phyloP scores from a whole-genome alignment of 2,329 filamentous ascomycete species.

The Dendrostoma leiphaemia region DNA sequence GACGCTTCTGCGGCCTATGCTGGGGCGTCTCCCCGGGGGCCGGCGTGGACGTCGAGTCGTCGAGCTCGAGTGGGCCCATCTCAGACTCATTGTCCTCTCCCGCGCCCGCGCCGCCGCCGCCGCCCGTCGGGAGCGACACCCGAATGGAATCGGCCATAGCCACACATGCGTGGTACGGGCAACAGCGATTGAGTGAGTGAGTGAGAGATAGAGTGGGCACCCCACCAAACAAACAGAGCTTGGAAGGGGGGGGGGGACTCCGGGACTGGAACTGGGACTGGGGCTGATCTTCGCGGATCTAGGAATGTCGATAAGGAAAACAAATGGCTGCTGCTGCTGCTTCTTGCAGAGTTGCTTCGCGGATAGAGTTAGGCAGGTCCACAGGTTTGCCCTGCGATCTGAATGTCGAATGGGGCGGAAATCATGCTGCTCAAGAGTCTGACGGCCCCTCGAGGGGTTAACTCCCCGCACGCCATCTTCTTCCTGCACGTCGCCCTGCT shows the following conservation, averaged over 20 bases:
- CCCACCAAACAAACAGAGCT: too few species aligned
- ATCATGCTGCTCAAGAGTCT: conserved; percentile 3
- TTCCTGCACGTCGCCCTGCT: background rate
- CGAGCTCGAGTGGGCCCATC: conserved; percentile 1
- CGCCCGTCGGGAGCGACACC: conserved; percentile 12
- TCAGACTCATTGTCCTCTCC: conserved; percentile 9
- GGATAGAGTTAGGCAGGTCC: conserved; percentile 11
- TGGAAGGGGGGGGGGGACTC: too few species aligned
- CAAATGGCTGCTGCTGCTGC: background rate
- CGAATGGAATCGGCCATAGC: conserved; percentile 14
- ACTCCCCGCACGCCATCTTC: conserved; percentile 14
- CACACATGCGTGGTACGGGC: too few species aligned
- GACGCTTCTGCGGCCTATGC: conserved; percentile 15
- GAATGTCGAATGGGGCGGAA: background rate
- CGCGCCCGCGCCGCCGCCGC: too few species aligned
- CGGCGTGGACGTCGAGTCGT: background rate
- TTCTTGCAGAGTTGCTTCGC: background rate
- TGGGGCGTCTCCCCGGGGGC: background rate
- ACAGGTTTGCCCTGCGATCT: too few species aligned
- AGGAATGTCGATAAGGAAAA: background rate
- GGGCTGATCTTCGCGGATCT: conserved; percentile 12
- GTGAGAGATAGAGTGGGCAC: too few species aligned
- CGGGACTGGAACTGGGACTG: too few species aligned
- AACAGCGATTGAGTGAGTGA: too few species aligned
- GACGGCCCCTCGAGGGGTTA: background rate